Evolutionary conservation across 495 filamentous ascomycete genomes (phyloP).

Genomic region (Talaromyces wortmannii): DNA sequence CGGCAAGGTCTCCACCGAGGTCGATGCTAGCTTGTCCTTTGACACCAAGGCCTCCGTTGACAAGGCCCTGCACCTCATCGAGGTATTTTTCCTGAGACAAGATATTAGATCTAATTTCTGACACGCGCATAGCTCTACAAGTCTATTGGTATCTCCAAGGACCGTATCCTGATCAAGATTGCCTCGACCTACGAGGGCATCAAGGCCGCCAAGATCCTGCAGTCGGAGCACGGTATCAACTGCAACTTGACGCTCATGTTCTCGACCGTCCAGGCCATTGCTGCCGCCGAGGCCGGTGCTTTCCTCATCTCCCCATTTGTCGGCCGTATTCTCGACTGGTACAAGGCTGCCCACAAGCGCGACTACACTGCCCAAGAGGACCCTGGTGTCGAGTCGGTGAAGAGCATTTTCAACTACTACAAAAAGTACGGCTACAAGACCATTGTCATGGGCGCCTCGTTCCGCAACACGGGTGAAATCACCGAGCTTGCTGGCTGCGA

Average conservation of each 20-base stretch:
- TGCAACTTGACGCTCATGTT: conserved; percentile 99
- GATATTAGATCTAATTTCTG: conserved; percentile 3
- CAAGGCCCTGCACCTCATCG: conserved; percentile 96
- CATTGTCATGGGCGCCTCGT: conserved; percentile 98
- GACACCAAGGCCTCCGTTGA: conserved; percentile 85
- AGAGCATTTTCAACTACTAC: conserved; percentile 99
- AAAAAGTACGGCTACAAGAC: conserved; percentile 99
- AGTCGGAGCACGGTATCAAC: conserved; percentile 91
- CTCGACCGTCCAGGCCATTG: conserved; percentile 91
- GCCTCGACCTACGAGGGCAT: conserved; percentile 82
- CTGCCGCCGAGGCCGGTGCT: conserved; percentile 91
- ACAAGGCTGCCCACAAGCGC: conserved; percentile 93
- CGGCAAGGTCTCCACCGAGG: conserved; percentile 97
- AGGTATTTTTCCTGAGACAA: conserved; percentile 38
- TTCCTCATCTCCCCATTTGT: conserved; percentile 99
- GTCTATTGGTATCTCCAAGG: conserved; percentile 81
- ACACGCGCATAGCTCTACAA: conserved; percentile 69
- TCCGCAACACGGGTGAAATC: conserved; percentile 93
- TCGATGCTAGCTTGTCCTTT: conserved; percentile 95
- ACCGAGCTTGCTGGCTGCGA: conserved; percentile 97
- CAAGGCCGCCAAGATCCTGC: conserved; percentile 90
- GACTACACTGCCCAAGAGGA: conserved; percentile 83
- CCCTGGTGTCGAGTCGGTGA: conserved; percentile 93
- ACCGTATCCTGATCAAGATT: conserved; percentile 66
- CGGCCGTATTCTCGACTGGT: conserved; percentile 99